These are phyloP conservation scores for Fusarium sp. DNA, from an alignment of 2,329 filamentous ascomycete genomes.

Conservation along the genomic window DNA sequence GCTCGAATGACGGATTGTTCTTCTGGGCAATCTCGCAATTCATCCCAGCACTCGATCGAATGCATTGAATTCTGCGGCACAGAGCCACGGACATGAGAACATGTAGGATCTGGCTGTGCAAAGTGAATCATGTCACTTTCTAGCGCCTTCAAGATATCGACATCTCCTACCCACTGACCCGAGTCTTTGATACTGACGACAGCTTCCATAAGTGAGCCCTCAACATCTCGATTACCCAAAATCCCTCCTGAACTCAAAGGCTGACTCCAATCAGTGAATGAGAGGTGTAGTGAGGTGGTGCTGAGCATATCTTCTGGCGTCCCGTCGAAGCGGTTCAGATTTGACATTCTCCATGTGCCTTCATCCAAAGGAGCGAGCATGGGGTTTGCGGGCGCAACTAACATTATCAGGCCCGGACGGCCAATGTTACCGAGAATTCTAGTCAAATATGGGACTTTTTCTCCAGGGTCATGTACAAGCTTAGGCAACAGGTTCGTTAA, in stretches of 20 bases:
- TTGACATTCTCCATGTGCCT: background rate
- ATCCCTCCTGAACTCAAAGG: background rate
- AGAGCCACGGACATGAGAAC: background rate
- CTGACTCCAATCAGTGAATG: background rate
- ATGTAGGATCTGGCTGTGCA: background rate
- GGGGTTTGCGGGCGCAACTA: background rate
- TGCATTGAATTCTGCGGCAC: rapidly evolving
- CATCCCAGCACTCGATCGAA: background rate
- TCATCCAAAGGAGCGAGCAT: background rate
- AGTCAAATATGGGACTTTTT: rapidly evolving
- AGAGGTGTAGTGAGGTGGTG: background rate
- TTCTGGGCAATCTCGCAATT: background rate
- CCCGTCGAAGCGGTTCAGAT: background rate
- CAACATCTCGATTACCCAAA: background rate
- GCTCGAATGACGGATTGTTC: background rate
- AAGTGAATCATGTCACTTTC: background rate
- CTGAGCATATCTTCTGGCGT: background rate
- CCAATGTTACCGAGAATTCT: background rate
- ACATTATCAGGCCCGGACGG: rapidly evolving
- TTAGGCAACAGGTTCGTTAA: too few species aligned
- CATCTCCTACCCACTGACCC: background rate
- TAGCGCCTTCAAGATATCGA: background rate
- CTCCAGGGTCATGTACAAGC: background rate
- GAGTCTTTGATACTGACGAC: background rate
- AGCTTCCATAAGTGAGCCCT: background rate